A percentile compares a stretch with the other conserved stretches of the same genome.
These are phyloP conservation scores for Entomortierella lignicola DNA, from an alignment of 192 early-diverging fungal species.

Conservation along the genomic window DNA sequence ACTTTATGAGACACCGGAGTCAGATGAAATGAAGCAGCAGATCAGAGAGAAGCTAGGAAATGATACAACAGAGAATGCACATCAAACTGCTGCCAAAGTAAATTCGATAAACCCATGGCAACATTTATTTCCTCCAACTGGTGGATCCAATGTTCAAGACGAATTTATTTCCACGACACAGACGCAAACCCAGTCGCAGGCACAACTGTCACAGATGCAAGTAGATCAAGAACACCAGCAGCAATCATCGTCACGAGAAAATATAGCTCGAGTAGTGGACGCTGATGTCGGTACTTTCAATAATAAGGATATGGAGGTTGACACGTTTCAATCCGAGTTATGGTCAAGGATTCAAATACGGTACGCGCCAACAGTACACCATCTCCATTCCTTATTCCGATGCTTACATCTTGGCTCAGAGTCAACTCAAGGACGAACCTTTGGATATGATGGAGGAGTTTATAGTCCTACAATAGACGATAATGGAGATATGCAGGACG, in stretches of 20 bases:
- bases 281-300: neutral
- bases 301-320: neutral
- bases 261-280: neutral
- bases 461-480: neutral
- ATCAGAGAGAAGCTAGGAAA: neutral
- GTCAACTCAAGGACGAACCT: slow-evolving; percentile 17
- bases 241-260: no score
- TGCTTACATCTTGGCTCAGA: slow-evolving; percentile 25
- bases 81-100: neutral
- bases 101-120: slow-evolving; percentile 8
- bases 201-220: neutral
- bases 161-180: slow-evolving; percentile 28
- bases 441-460: slow-evolving; percentile 4
- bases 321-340: slow-evolving; percentile 12
- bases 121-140: slow-evolving; percentile 15
- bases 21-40: neutral
- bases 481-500: neutral
- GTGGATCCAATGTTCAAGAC: neutral
- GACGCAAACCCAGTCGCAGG: slow-evolving; percentile 7
- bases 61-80: neutral
- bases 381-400: slow-evolving; percentile 33
- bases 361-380: slow-evolving; percentile 30
- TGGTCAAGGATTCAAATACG: slow-evolving; percentile 45
- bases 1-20: neutral
- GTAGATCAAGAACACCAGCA: neutral